Percentiles rank a stretch among this genome's conserved stretches.
Evolutionary conservation across 768 basidiomycete genomes (phyloP).

Genomic region (Nidularia sp.): DNA sequence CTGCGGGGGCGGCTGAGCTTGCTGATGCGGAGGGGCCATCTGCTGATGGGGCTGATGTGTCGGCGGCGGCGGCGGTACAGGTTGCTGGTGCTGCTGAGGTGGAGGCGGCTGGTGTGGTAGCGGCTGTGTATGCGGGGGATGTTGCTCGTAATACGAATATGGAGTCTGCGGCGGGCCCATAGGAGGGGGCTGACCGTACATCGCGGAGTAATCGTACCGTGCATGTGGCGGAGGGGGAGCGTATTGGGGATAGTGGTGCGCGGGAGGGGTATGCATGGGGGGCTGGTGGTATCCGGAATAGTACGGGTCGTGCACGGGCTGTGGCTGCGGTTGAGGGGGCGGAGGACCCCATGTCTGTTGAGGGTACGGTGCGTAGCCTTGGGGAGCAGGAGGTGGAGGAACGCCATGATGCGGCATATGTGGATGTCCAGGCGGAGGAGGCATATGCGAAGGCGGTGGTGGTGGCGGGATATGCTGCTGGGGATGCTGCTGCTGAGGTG

Average conservation of each 20-base stretch:
- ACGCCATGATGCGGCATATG: slow-evolving; percentile 5
- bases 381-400: slow-evolving; percentile 11
- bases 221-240: background rate
- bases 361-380: slow-evolving; percentile 9
- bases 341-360: slow-evolving; percentile 8
- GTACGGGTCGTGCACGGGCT: slow-evolving; percentile 3
- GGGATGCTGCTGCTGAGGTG: slow-evolving; percentile 9
- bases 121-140: slow-evolving; percentile 7
- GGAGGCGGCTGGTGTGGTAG: slow-evolving; percentile 14
- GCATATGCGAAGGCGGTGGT: slow-evolving; percentile 10
- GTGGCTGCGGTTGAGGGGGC: slow-evolving; percentile 7
- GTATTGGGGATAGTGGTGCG: background rate
- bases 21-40: slow-evolving; percentile 3
- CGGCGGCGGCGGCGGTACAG: slow-evolving; percentile 9
- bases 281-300: slow-evolving; percentile 1
- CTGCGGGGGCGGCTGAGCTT: slow-evolving; percentile 9
- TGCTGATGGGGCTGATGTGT: background rate
- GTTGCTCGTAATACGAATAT: slow-evolving; percentile 15
- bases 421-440: slow-evolving; percentile 5
- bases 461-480: slow-evolving; percentile 9
- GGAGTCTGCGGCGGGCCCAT: slow-evolving; percentile 7
- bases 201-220: slow-evolving; percentile 21
- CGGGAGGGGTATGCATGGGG: slow-evolving; percentile 1
- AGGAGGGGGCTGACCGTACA: slow-evolving; percentile 20
- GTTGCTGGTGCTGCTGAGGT: slow-evolving; percentile 12